Evolutionary conservation across 345 rosid species (phyloP).

Genomic region (Populus nigra): DNA sequence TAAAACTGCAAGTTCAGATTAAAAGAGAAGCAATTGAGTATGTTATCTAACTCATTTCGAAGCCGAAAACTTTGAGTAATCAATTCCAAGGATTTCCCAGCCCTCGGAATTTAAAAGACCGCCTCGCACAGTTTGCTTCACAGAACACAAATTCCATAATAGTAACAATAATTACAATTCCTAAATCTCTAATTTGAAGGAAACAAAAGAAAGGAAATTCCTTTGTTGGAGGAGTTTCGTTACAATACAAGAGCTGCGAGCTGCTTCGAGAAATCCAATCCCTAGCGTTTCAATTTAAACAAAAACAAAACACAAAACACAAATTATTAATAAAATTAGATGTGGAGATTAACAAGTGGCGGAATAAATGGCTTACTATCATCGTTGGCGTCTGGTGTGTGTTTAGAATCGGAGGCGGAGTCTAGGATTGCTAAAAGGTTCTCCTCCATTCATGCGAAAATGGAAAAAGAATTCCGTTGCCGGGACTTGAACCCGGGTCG

Average conservation of each 20-base stretch:
- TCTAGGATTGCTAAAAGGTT: constrained; percentile 76
- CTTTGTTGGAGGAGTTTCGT: constrained; percentile 61
- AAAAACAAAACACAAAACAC: neutral
- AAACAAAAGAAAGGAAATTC: constrained; percentile 13
- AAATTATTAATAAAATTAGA: neutral
- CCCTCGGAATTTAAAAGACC: constrained; percentile 57
- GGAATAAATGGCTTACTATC: constrained; percentile 42
- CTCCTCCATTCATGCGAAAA: constrained; percentile 45
- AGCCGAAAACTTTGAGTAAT: constrained; percentile 69
- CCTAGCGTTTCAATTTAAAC: constrained; percentile 32
- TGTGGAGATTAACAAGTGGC: neutral
- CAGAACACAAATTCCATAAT: neutral
- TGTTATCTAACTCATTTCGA: constrained; percentile 62
- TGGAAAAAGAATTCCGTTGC: constrained; percentile 33
- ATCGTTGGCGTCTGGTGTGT: constrained; percentile 58
- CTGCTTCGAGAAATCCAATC: constrained; percentile 72
- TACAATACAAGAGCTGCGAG: constrained; percentile 56
- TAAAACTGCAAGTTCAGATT: neutral
- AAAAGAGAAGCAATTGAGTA: constrained; percentile 10
- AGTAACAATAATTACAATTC: neutral
- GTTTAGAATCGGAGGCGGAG: constrained; percentile 35
- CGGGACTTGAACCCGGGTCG: constrained; percentile 72
- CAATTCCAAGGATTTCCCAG: constrained; percentile 61
- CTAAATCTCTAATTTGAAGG: neutral
- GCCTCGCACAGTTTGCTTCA: constrained; percentile 74